phyloP scores from a whole-genome alignment of 176 grass and related monocot species.

The Hordeum vulgare region DNA sequence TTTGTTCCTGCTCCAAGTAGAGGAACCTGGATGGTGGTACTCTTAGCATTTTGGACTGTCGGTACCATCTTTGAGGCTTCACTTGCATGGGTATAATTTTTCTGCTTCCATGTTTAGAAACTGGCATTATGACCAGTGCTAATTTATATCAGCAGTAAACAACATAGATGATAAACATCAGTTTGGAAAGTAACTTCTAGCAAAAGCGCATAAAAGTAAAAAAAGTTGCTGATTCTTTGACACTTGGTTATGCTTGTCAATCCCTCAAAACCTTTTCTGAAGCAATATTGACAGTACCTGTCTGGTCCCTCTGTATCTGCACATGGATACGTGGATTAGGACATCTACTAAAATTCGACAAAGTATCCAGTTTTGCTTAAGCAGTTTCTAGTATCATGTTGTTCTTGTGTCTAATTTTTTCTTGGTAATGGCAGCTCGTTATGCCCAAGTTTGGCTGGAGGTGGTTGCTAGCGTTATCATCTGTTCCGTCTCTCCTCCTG shows the following conservation, averaged over 20 bases:
- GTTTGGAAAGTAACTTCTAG: neutral
- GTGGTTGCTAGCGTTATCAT: constrained; percentile 75
- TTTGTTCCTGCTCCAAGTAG: constrained; percentile 87
- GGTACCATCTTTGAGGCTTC: constrained; percentile 96
- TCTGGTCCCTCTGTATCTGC: neutral
- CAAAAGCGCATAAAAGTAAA: neutral
- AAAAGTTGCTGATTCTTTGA: neutral
- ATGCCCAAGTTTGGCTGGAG: constrained; percentile 96
- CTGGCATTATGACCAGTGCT: neutral
- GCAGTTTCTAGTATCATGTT: constrained; percentile 18
- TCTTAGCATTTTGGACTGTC: constrained; percentile 94
- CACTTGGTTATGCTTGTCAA: neutral
- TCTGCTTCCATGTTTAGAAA: neutral
- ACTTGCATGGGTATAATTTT: constrained; percentile 77
- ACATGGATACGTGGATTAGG: neutral
- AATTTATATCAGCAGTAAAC: neutral
- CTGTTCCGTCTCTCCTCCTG: constrained; percentile 74
- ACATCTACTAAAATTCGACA: constrained; percentile 6
- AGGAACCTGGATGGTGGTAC: constrained; percentile 93
- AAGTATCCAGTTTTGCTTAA: neutral
- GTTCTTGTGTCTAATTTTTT: constrained; percentile 33
- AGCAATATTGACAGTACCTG: neutral
- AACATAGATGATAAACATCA: neutral
- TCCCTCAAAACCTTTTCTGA: neutral
- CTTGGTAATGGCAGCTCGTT: constrained; percentile 46